Evolutionary conservation across 2,329 filamentous ascomycete species (phyloP).

Genomic region (Botrytis pseudocinerea): DNA sequence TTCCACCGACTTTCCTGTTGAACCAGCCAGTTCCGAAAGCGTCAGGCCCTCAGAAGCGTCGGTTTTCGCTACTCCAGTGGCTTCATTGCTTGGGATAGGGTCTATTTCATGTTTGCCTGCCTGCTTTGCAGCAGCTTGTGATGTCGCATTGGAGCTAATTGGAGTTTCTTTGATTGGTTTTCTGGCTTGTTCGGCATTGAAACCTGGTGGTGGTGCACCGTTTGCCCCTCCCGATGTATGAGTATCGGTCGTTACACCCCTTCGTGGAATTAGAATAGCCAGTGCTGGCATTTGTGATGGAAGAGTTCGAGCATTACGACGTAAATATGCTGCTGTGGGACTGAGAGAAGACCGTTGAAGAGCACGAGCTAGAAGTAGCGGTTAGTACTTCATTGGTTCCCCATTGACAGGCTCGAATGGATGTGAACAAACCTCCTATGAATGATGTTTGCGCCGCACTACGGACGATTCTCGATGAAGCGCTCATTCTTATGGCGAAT

Average conservation of each 20-base stretch:
- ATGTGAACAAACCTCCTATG: constrained; percentile 37
- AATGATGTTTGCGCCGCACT: constrained; percentile 41
- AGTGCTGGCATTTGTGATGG: constrained; percentile 48
- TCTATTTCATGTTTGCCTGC: constrained; percentile 36
- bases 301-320: constrained; percentile 40
- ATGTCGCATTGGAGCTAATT: constrained; percentile 39
- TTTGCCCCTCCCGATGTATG: constrained; percentile 50
- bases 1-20: constrained; percentile 61
- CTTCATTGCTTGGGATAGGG: constrained; percentile 30
- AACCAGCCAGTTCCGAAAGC: constrained; percentile 62
- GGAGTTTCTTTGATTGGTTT: constrained; percentile 53
- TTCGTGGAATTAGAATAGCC: constrained; percentile 58
- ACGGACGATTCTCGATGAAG: constrained; percentile 42
- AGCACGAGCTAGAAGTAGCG: constrained; percentile 34
- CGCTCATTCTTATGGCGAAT: constrained; percentile 37
- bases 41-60: constrained; percentile 37
- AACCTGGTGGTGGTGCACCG: constrained; percentile 66
- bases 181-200: constrained; percentile 68
- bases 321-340: constrained; percentile 38
- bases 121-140: constrained; percentile 34
- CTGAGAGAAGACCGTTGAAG: constrained; percentile 35
- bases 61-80: constrained; percentile 40
- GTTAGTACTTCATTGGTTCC: background rate
- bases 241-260: constrained; percentile 59
- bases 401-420: constrained; percentile 14